phyloP scores from a whole-genome alignment of 768 basidiomycete genomes.

The Peribolospora baueri region DNA sequence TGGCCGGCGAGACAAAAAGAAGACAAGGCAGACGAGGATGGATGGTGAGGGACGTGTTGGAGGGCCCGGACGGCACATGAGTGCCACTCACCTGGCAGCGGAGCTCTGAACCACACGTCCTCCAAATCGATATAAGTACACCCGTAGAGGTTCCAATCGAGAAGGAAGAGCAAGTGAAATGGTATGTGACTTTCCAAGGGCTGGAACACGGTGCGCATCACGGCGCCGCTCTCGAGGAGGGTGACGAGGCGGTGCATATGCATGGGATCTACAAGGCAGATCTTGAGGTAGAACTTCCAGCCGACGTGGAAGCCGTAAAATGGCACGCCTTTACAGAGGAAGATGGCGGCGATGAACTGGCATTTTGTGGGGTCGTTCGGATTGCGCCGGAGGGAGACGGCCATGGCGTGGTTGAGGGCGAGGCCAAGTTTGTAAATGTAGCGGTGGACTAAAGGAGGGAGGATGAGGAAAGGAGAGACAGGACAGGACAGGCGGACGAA shows the following conservation, averaged over 20 bases:
- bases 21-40: neutral
- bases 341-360: constrained; percentile 35
- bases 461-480: neutral
- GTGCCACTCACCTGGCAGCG: constrained; percentile 19
- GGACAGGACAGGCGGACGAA: neutral
- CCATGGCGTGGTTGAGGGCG: constrained; percentile 67
- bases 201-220: constrained; percentile 30
- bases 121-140: constrained; percentile 66
- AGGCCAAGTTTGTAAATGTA: constrained; percentile 44
- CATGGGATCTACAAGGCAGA: constrained; percentile 47
- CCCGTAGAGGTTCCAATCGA: constrained; percentile 81
- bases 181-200: constrained; percentile 69
- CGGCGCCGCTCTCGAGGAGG: constrained; percentile 53
- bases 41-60: neutral
- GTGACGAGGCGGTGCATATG: constrained; percentile 43
- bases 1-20: neutral
- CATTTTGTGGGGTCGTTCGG: constrained; percentile 24
- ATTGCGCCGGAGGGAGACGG: constrained; percentile 40
- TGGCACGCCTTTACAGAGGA: constrained; percentile 76
- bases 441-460: constrained; percentile 31
- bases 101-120: constrained; percentile 24
- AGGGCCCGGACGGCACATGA: neutral
- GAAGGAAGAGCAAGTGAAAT: constrained; percentile 72
- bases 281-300: constrained; percentile 69
- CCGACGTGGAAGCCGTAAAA: constrained; percentile 84